These are phyloP conservation scores for Aspergillus bertholletiae DNA, from an alignment of 495 filamentous ascomycete genomes.

Conservation along the genomic window DNA sequence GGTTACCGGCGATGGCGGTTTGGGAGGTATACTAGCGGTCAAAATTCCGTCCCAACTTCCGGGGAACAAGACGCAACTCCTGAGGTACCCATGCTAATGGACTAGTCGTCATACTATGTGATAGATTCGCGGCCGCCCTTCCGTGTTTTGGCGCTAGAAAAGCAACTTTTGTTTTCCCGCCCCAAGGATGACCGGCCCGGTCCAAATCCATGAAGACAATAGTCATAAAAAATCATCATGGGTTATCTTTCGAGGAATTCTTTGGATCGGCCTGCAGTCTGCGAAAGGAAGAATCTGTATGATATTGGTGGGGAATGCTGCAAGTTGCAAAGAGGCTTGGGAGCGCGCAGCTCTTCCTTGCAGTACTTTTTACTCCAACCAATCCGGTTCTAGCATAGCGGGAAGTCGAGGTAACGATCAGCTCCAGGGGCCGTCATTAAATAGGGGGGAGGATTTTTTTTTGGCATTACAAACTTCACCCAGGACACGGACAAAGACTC, in stretches of 20 bases:
- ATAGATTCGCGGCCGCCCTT: not conserved
- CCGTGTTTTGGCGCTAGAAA: not conserved
- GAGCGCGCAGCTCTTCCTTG: not conserved
- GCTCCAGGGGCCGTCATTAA: slow-evolving; percentile 6
- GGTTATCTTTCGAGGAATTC: not conserved
- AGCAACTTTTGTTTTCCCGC: not conserved
- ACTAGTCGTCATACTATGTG: slow-evolving; percentile 1
- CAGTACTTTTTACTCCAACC: not conserved
- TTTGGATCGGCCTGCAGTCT: not conserved
- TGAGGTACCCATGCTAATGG: not conserved
- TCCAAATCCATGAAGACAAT: not conserved
- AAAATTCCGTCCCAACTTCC: slow-evolving; percentile 2
- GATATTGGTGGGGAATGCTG: not conserved
- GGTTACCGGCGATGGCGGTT: too few species aligned
- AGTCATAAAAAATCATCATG: not conserved
- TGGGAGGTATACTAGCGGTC: not conserved
- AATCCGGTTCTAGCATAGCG: not conserved
- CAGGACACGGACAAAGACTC: not conserved
- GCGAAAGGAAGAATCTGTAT: not conserved
- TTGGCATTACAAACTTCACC: slow-evolving; percentile 9
- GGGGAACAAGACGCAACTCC: not conserved
- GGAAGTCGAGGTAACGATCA: slow-evolving; percentile 1
- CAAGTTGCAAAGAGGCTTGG: not conserved
- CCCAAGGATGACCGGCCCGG: not conserved
- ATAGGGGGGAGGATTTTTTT: not conserved